Conservation (phyloP, 192 early-diverging fungal species). For the Podochytrium sp. region DNA sequence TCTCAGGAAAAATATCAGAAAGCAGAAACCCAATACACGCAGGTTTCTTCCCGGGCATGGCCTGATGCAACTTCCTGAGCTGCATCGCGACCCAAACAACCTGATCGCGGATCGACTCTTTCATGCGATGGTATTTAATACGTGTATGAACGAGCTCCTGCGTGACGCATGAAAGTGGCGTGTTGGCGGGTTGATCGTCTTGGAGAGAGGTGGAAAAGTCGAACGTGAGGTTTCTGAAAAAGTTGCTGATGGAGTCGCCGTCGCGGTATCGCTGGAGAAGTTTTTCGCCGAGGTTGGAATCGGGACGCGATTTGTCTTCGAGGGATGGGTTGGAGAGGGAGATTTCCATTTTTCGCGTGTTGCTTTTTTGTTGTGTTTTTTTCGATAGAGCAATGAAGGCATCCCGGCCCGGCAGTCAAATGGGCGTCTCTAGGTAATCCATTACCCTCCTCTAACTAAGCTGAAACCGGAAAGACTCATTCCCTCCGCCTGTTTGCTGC, state of each 20-base stretch:
- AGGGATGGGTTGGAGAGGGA: too few species aligned
- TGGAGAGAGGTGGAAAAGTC: background rate
- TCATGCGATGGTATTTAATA: slow-evolving; percentile 19
- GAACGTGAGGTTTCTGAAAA: slow-evolving; percentile 8
- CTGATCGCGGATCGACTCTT: slow-evolving; percentile 28
- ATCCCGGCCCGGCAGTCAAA: too few species aligned
- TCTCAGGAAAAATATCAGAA: slow-evolving; percentile 24
- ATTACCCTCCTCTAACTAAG: too few species aligned
- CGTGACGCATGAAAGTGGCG: background rate
- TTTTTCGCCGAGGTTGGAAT: background rate
- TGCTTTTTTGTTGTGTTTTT: too few species aligned
- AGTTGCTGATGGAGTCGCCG: slow-evolving; percentile 27
- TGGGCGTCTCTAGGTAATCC: background rate
- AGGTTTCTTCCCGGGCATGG: background rate
- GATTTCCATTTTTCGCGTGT: too few species aligned
- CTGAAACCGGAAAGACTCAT: too few species aligned
- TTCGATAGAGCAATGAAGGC: background rate
- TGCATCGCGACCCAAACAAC: slow-evolving; percentile 8
- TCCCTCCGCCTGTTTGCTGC: too few species aligned
- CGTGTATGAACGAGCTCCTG: background rate
- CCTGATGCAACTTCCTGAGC: background rate
- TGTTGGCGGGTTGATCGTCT: background rate
- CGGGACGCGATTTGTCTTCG: too few species aligned
- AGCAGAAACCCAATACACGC: background rate
- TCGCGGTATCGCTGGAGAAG: slow-evolving; percentile 27